Evolutionary conservation across 192 early-diverging fungal species (phyloP).

Genomic region (Umbelopsis vinacea): DNA sequence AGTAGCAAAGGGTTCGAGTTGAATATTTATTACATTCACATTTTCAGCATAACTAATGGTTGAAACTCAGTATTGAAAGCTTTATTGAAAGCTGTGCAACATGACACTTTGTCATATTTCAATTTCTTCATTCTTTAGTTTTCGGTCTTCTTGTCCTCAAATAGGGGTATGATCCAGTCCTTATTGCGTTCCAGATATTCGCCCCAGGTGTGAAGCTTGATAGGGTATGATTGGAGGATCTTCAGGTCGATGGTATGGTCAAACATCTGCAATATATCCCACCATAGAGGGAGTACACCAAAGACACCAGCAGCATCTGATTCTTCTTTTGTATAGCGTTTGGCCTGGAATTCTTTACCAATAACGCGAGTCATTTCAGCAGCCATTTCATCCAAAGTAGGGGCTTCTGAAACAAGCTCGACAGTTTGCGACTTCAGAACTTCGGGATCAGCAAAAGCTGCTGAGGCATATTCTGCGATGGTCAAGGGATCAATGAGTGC

Average conservation of each 20-base stretch:
- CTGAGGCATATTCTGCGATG: not conserved
- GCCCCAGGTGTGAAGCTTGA: not conserved
- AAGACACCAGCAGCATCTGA: not conserved
- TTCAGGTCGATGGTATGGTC: not conserved
- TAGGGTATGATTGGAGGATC: not conserved
- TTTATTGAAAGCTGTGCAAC: too few relatives aligned
- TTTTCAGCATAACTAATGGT: too few relatives aligned
- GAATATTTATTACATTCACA: too few relatives aligned
- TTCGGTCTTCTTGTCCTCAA: not conserved
- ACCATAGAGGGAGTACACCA: not conserved
- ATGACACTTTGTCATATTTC: too few relatives aligned
- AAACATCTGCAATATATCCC: not conserved
- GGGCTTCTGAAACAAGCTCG: not conserved
- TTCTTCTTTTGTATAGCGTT: constrained; percentile 16
- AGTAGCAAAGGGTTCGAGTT: too few relatives aligned
- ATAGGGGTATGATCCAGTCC: not conserved
- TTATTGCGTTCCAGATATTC: not conserved
- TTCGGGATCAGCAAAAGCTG: not conserved
- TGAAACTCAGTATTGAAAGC: too few relatives aligned
- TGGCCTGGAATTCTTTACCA: not conserved
- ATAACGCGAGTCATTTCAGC: not conserved
- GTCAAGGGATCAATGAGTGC: not conserved
- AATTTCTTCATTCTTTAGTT: too few relatives aligned
- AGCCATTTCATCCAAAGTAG: constrained; percentile 10
- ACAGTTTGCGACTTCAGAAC: not conserved